These are phyloP conservation scores for Hyaloscypha finlandica DNA, from an alignment of 495 filamentous ascomycete genomes.

Conservation along the genomic window DNA sequence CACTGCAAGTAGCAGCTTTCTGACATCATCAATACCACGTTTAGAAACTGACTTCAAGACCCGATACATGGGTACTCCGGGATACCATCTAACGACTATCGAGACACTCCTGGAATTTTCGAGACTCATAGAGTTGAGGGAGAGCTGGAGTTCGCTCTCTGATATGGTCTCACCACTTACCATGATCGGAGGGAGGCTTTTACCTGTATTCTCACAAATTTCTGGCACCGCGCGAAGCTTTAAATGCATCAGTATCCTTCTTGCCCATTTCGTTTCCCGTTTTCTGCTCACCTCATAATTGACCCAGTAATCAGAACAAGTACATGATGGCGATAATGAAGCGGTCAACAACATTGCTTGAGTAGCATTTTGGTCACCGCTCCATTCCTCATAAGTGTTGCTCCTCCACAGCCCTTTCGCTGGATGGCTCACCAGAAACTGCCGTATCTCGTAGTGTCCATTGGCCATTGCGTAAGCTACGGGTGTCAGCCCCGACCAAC, in stretches of 20 bases:
- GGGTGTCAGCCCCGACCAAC: background rate
- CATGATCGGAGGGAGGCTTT: background rate
- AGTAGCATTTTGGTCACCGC: background rate
- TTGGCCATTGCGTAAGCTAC: background rate
- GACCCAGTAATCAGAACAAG: background rate
- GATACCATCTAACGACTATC: background rate
- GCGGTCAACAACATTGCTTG: background rate
- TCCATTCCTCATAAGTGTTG: background rate
- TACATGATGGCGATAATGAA: background rate
- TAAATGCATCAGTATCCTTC: background rate
- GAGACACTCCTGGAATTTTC: background rate
- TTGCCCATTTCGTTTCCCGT: background rate
- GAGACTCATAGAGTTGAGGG: background rate
- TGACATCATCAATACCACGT: background rate
- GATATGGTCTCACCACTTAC: background rate
- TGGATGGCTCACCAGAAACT: background rate
- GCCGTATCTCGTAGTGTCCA: background rate
- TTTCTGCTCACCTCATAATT: background rate
- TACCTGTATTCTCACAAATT: background rate
- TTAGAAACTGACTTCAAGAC: background rate
- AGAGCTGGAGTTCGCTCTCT: background rate
- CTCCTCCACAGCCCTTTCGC: background rate
- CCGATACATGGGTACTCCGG: background rate
- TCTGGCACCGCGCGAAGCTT: background rate
- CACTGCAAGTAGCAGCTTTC: background rate